Conservation (phyloP, 257 asterid genomes). For the Nyctanthes arbortristis region DNA sequence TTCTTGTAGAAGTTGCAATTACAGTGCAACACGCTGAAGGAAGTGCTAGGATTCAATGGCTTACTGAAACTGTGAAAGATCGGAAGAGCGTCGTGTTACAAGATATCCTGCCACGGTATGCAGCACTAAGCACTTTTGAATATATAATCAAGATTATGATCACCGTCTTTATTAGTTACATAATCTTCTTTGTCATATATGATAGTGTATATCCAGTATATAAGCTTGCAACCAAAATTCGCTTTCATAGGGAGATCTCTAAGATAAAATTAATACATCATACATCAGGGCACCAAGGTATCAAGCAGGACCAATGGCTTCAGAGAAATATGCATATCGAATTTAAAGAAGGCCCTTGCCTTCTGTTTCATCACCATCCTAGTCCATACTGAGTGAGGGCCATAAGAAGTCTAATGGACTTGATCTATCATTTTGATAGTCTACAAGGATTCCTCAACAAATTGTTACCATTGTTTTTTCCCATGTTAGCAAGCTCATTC, state of each 20-base stretch:
- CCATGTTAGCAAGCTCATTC: too few relatives aligned
- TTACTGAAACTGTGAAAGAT: constrained; percentile 71
- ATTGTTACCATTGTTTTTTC: background rate
- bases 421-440: background rate
- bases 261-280: too few relatives aligned
- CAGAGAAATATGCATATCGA: background rate
- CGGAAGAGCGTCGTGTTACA: constrained; percentile 73
- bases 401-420: background rate
- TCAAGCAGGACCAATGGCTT: background rate
- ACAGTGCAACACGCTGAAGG: constrained; percentile 65
- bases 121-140: constrained; percentile 13
- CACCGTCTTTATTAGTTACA: too few relatives aligned
- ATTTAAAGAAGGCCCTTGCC: background rate
- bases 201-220: too few relatives aligned
- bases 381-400: background rate
- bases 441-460: background rate
- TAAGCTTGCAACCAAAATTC: background rate
- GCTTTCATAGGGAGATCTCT: background rate
- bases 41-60: constrained; percentile 77
- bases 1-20: constrained; percentile 61
- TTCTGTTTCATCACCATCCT: background rate
- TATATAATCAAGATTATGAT: too few relatives aligned
- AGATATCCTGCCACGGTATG: constrained; percentile 90
- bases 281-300: too few relatives aligned
- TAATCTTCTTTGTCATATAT: too few relatives aligned